Base-by-base conservation (phyloP, 2,329 filamentous ascomycete species). In the Fusarium camptoceras region DNA sequence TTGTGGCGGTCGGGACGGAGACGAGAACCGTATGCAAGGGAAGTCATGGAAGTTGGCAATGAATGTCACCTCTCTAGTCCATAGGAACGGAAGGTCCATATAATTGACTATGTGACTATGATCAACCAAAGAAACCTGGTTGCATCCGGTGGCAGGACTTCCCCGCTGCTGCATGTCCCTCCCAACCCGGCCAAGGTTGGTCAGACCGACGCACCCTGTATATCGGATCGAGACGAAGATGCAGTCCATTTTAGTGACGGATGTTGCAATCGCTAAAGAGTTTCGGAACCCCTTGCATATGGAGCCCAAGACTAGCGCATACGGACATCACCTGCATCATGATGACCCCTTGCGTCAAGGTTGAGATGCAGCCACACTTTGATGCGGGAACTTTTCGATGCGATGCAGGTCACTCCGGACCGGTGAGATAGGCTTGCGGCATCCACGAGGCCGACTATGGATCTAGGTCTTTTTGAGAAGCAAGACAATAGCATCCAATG, bases 271-370 rank as follows among this genome's bases (percentile, higher is more conserved):
- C n/a, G 11, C 22, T 3, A 53, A 44, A 55, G 64, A n/a, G 44
- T 43, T 28, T 61, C 59, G 55, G 68, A 68, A 56, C 49, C 55
- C 68, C 68, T 71, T 71, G 64, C 68, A 71, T 66, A 60, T 62
- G 41, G 55, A 28, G 61, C 41, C 12, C 50, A 37, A 28, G 18
- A 49, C 55, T 59, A 55, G 51, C 24, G 46, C 47, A 24, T 16
- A 31, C 30, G 46, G 22, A 22, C 28, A 65, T 46, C 48, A 63
- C 61, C 47, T 46, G 30, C 66, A 56, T 49, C 20, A 25, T 31
- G 24, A 28, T 30, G 28, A n/a, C 42, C 67, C 66, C 67, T 71
- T 71, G 67, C 58, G 28, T 64, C 25, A 31, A 70, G 16, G n/a
- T 50, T 54, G 66, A 44, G 31, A 55, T 70, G 62, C 67, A 65